These are phyloP conservation scores for Globisporangium radiosum DNA, from an alignment of 352 stramenopile species.

Conservation along the genomic window DNA sequence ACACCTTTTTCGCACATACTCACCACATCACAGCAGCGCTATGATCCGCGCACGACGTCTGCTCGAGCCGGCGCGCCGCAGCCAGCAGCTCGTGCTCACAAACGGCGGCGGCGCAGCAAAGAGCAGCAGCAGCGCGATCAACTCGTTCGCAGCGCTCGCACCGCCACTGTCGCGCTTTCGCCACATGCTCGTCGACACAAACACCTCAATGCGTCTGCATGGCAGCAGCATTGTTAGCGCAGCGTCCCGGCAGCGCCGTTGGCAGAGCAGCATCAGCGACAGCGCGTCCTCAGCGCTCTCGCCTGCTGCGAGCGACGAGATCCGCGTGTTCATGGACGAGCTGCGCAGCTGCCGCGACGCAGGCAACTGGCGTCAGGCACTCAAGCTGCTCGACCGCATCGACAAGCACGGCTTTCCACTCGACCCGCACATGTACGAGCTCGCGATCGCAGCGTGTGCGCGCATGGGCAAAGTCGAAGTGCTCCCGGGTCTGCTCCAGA, in stretches of 20 bases:
- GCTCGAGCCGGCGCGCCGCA: conserved; percentile 12
- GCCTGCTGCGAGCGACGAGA: conserved; percentile 4
- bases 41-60: conserved; percentile 24
- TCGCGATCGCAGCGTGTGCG: conserved; percentile 67
- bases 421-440: conserved; percentile 72
- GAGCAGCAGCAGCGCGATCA: conserved; percentile 2
- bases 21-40: background rate
- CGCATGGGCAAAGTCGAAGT: conserved; percentile 80
- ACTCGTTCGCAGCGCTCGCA: conserved; percentile 5
- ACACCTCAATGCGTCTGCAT: background rate
- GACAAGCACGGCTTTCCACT: conserved; percentile 50
- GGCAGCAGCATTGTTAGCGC: background rate
- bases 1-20: background rate
- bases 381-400: conserved; percentile 65
- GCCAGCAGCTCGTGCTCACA: conserved; percentile 16
- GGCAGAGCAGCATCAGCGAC: conserved; percentile 4
- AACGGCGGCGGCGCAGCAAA: background rate
- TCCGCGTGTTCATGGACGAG: conserved; percentile 21
- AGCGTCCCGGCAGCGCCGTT: conserved; percentile 6
- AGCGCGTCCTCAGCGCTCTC: background rate
- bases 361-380: conserved; percentile 66
- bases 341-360: conserved; percentile 44
- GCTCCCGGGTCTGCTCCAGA: conserved; percentile 60
- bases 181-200: conserved; percentile 4
- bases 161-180: conserved; percentile 6